phyloP scores from a whole-genome alignment of 192 early-diverging fungal genomes.

The Backusella psychrophila region DNA sequence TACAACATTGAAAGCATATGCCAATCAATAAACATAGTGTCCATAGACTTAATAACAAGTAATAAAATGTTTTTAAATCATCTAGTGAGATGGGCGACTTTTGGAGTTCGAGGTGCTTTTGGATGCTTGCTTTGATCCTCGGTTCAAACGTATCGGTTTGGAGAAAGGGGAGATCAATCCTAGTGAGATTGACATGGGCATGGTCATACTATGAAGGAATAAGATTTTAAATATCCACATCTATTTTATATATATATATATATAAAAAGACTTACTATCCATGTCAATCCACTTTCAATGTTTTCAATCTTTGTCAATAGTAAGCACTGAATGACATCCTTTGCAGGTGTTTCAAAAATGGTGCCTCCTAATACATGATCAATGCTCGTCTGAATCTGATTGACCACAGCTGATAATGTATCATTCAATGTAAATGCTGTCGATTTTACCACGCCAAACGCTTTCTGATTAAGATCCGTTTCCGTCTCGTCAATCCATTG shows the following conservation, averaged over 20 bases:
- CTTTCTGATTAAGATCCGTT: slow-evolving; percentile 16
- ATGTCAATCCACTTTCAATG: slow-evolving; percentile 29
- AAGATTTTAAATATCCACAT: neutral
- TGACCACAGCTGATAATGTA: slow-evolving; percentile 15
- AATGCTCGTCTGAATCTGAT: slow-evolving; percentile 9
- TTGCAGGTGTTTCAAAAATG: slow-evolving; percentile 23
- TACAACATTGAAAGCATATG: slow-evolving; percentile 5
- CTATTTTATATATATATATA: no score
- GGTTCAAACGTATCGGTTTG: neutral
- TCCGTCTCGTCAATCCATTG: slow-evolving; percentile 26
- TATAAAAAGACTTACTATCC: slow-evolving; percentile 28
- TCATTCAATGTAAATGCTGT: slow-evolving; percentile 19
- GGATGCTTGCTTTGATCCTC: neutral
- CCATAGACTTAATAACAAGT: neutral
- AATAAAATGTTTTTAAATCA: neutral
- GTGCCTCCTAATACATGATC: slow-evolving; percentile 24
- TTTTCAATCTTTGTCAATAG: slow-evolving; percentile 27
- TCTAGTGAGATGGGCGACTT: neutral
- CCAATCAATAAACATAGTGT: slow-evolving; percentile 2
- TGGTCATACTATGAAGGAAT: neutral
- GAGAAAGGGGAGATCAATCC: neutral
- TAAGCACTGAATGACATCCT: slow-evolving; percentile 25
- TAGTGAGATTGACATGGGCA: slow-evolving; percentile 8
- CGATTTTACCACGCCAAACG: slow-evolving; percentile 18
- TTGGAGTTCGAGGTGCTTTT: neutral